A percentile compares a stretch with the other conserved stretches of the same genome.
Evolutionary conservation across 208 protist species (phyloP).

Genomic region (Leishmania tropica): DNA sequence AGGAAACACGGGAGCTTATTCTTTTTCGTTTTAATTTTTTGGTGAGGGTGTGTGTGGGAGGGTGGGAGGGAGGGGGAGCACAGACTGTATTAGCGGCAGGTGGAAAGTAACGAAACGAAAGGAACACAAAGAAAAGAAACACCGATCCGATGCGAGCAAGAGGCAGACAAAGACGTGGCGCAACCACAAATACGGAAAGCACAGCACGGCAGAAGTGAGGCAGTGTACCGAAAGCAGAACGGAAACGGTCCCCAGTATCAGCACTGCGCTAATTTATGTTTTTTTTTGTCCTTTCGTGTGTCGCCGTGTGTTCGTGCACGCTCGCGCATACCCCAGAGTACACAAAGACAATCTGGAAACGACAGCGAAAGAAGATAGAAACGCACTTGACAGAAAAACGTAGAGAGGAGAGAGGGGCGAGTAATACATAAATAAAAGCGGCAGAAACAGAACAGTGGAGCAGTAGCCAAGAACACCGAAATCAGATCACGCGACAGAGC

Average conservation of each 20-base stretch:
- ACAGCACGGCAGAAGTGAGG: not conserved
- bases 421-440: not conserved
- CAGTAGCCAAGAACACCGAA: too few species aligned
- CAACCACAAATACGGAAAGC: not conserved
- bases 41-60: not conserved
- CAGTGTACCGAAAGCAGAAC: not conserved
- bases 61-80: too few species aligned
- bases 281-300: not conserved
- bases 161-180: not conserved
- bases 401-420: not conserved
- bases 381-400: not conserved
- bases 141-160: not conserved
- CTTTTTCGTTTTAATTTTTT: not conserved
- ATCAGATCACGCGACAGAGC: too few species aligned
- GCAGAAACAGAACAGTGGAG: not conserved
- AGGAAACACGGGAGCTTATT: not conserved
- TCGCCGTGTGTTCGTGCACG: not conserved
- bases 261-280: not conserved
- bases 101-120: not conserved
- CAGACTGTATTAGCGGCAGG: not conserved
- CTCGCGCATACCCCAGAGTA: not conserved
- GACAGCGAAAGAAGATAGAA: not conserved
- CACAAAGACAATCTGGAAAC: not conserved
- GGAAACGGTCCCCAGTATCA: not conserved
- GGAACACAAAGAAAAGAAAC: too few species aligned